Percentiles rank a stretch among this genome's conserved stretches.
phyloP scores from a whole-genome alignment of 768 basidiomycete species.

The Hygrocybe coccinea region DNA sequence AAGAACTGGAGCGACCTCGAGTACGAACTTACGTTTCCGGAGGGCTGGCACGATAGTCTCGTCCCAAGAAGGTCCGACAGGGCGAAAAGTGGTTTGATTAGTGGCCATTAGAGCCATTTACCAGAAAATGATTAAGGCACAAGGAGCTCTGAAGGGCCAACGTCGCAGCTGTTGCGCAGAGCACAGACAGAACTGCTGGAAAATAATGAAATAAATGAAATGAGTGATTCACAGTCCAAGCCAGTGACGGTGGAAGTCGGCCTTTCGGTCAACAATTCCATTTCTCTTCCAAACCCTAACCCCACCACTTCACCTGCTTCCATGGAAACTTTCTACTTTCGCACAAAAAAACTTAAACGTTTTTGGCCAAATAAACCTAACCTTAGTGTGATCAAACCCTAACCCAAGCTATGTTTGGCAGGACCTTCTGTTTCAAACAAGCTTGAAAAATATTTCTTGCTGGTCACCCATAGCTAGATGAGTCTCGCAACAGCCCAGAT shows the following conservation, averaged over 20 bases:
- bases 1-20: slow-evolving; percentile 3
- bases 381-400: background rate
- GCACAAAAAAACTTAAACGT: background rate
- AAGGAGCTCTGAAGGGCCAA: background rate
- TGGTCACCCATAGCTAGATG: background rate
- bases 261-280: too few relatives aligned
- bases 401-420: background rate
- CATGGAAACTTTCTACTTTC: background rate
- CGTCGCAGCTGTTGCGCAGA: too few relatives aligned
- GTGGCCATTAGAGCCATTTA: slow-evolving; percentile 33
- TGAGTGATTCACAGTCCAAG: too few relatives aligned
- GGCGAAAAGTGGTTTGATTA: slow-evolving; percentile 39
- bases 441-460: background rate
- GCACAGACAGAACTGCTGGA: too few relatives aligned
- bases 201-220: too few relatives aligned
- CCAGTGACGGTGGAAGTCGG: too few relatives aligned
- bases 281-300: too few relatives aligned
- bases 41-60: slow-evolving; percentile 78
- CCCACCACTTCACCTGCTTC: too few relatives aligned
- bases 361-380: background rate
- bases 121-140: background rate
- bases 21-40: slow-evolving; percentile 60
- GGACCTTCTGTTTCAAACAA: background rate
- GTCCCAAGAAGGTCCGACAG: slow-evolving; percentile 61
- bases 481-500: background rate